These are phyloP conservation scores for Asterophora parasitica DNA, from an alignment of 768 basidiomycete species.

Conservation along the genomic window DNA sequence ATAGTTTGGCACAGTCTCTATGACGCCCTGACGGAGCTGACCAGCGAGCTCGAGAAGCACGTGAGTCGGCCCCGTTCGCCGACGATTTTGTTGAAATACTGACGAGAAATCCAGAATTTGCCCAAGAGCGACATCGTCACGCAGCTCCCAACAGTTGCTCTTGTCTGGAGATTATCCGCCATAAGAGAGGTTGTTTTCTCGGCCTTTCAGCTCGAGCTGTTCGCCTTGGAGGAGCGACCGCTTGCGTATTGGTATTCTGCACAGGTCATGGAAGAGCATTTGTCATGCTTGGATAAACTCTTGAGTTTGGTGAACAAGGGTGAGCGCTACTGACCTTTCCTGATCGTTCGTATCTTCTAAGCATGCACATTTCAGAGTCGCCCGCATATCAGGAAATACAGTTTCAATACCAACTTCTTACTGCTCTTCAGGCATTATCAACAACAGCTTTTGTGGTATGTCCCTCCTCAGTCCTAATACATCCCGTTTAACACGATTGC, in stretches of 20 bases:
- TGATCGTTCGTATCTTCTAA: not conserved
- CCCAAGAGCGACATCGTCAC: conserved; percentile 30
- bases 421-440: conserved; percentile 54
- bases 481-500: not conserved
- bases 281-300: conserved; percentile 49
- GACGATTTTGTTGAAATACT: conserved; percentile 3
- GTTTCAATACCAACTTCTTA: conserved; percentile 48
- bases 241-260: conserved; percentile 75
- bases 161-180: conserved; percentile 54
- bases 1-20: conserved; percentile 66
- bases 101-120: conserved; percentile 22
- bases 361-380: conserved; percentile 27
- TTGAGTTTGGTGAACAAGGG: conserved; percentile 35
- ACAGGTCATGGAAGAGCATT: conserved; percentile 52
- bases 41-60: conserved; percentile 23
- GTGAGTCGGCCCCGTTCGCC: conserved; percentile 18
- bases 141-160: conserved; percentile 42
- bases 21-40: conserved; percentile 36
- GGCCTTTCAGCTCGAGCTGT: conserved; percentile 74
- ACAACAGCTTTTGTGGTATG: conserved; percentile 51
- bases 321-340: conserved; percentile 14
- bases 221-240: conserved; percentile 59
- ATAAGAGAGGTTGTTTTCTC: conserved; percentile 68
- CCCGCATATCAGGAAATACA: conserved; percentile 38
- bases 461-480: not conserved